Conservation (phyloP, 495 filamentous ascomycete genomes). For the Amniculicola lignicola region DNA sequence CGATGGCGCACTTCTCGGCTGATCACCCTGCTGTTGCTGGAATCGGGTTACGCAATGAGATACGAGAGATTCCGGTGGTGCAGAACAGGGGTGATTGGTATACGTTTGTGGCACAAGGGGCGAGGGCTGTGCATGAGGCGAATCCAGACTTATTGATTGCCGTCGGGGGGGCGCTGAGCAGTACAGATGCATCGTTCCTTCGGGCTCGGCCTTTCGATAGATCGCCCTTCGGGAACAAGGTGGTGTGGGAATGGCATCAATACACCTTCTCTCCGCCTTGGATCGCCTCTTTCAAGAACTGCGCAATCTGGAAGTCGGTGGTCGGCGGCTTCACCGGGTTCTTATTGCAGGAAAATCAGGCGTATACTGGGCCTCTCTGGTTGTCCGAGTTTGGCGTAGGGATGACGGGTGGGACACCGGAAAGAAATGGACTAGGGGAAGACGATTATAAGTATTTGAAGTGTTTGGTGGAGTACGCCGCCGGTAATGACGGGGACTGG, state of each 20-base stretch:
- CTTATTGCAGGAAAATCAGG: slow-evolving; percentile 45
- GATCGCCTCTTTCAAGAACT: slow-evolving; percentile 36
- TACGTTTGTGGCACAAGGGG: slow-evolving; percentile 44
- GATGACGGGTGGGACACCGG: slow-evolving; percentile 38
- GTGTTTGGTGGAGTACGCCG: slow-evolving; percentile 47
- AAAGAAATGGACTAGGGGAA: slow-evolving; percentile 10
- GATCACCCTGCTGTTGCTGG: slow-evolving; percentile 46
- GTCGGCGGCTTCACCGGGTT: slow-evolving; percentile 46
- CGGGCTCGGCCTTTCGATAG: slow-evolving; percentile 43
- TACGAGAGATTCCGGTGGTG: slow-evolving; percentile 41
- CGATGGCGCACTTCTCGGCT: slow-evolving; percentile 39
- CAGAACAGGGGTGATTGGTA: slow-evolving; percentile 51
- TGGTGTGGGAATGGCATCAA: slow-evolving; percentile 54
- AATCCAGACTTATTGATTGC: slow-evolving; percentile 47
- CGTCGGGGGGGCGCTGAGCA: slow-evolving; percentile 47
- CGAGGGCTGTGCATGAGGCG: slow-evolving; percentile 43
- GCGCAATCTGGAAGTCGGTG: slow-evolving; percentile 42
- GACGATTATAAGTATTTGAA: slow-evolving; percentile 42
- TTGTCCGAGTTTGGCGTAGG: slow-evolving; percentile 52
- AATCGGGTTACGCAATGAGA: slow-evolving; percentile 51
- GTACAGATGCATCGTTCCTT: slow-evolving; percentile 48
- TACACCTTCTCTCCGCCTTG: slow-evolving; percentile 42
- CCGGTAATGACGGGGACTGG: slow-evolving; percentile 52
- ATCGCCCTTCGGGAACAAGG: slow-evolving; percentile 44
- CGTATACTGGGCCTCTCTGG: slow-evolving; percentile 49